Evolutionary conservation across 148 eudicot genomes (phyloP).

Genomic region (Rhododendron ferrugineum): DNA sequence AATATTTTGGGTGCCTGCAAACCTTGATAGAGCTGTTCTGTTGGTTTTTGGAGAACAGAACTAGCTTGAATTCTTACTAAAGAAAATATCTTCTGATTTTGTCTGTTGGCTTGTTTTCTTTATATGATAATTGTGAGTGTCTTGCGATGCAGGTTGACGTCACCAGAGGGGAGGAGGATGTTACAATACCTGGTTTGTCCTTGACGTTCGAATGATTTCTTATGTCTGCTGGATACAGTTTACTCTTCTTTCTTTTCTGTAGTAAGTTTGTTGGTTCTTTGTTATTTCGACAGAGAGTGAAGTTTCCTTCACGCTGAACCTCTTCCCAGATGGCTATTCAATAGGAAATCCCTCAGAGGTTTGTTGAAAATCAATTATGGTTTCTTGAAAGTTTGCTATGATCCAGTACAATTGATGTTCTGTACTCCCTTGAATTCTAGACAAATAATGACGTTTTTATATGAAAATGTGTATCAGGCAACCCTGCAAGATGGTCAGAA

Average conservation of each 20-base stretch:
- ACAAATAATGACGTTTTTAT: slow-evolving; percentile 24
- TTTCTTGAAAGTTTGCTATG: not conserved
- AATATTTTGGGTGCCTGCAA: not conserved
- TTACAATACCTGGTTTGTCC: slow-evolving; percentile 41
- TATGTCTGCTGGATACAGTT: not conserved
- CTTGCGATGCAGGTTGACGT: slow-evolving; percentile 32
- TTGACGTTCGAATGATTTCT: slow-evolving; percentile 16
- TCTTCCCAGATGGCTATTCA: slow-evolving; percentile 81
- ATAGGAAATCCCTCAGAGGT: slow-evolving; percentile 78
- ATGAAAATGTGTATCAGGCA: slow-evolving; percentile 38
- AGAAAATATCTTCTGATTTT: not conserved
- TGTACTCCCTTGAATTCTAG: not conserved
- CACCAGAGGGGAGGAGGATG: slow-evolving; percentile 31
- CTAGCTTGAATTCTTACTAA: not conserved
- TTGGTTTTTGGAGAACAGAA: not conserved
- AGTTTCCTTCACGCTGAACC: slow-evolving; percentile 69
- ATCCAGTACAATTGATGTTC: not conserved
- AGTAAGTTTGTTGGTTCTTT: slow-evolving; percentile 7
- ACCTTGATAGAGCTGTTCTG: not conserved
- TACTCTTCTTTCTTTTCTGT: not conserved
- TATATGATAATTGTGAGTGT: slow-evolving; percentile 3
- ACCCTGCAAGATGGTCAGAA: slow-evolving; percentile 54
- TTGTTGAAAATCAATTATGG: slow-evolving; percentile 11
- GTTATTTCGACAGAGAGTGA: slow-evolving; percentile 51
- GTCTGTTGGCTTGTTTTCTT: not conserved